Evolutionary conservation across 306 rosid species (phyloP).

Genomic region (Quercus gilva): DNA sequence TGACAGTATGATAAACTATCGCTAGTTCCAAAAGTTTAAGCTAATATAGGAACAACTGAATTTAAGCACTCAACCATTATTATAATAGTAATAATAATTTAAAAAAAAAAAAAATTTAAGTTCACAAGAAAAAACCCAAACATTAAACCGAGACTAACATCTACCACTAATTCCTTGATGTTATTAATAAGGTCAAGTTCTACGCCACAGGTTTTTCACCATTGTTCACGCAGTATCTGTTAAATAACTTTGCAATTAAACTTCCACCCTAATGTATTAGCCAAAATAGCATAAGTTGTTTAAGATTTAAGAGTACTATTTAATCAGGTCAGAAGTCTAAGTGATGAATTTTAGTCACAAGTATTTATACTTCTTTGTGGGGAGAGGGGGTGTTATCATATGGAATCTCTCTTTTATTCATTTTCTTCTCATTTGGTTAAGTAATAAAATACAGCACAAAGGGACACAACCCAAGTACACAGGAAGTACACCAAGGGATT

Average conservation of each 20-base stretch:
- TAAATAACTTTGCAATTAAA: not conserved
- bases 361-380: too few species aligned
- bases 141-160: not conserved
- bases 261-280: not conserved
- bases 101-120: too few species aligned
- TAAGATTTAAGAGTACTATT: not conserved
- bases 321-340: too few species aligned
- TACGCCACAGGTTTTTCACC: not conserved
- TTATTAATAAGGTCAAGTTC: not conserved
- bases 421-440: too few species aligned
- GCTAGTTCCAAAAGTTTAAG: too few species aligned
- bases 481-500: not conserved
- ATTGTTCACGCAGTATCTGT: not conserved
- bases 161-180: not conserved
- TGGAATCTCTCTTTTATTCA: too few species aligned
- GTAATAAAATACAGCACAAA: not conserved
- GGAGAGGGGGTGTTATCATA: too few species aligned
- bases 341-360: too few species aligned
- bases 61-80: too few species aligned
- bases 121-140: not conserved
- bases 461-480: not conserved
- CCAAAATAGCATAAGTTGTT: not conserved
- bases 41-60: too few species aligned
- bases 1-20: too few species aligned
- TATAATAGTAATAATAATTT: too few species aligned